phyloP scores from a whole-genome alignment of 208 protist species.

The Tritrichomonas musculus region DNA sequence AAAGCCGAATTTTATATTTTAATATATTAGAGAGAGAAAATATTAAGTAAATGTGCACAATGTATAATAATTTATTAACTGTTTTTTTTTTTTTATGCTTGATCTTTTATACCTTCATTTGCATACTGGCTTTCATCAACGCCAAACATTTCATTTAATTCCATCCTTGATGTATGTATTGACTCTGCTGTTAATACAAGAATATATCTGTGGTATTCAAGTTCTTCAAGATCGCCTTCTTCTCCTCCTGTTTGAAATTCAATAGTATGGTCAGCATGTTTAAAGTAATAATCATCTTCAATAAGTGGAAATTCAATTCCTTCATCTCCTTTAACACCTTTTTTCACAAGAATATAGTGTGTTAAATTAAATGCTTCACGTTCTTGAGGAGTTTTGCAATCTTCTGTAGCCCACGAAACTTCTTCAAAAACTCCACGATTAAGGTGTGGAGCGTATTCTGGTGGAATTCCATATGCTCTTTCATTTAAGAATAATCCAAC shows the following conservation, averaged over 20 bases:
- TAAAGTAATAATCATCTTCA: background rate
- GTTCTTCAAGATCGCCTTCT: background rate
- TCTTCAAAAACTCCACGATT: background rate
- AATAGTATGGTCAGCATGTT: background rate
- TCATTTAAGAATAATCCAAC: background rate
- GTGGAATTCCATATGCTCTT: background rate
- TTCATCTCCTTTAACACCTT: background rate
- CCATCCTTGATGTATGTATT: background rate
- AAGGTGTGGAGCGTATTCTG: background rate
- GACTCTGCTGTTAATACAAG: background rate
- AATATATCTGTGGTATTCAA: background rate
- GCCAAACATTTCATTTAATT: background rate
- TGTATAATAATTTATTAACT: too few species aligned
- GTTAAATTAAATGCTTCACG: background rate
- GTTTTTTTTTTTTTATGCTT: too few species aligned
- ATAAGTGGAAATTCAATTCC: background rate
- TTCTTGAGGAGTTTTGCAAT: background rate
- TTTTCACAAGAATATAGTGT: conserved; percentile 9
- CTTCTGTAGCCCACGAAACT: conserved; percentile 9
- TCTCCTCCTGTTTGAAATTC: conserved; percentile 12
- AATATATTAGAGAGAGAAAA: too few species aligned
- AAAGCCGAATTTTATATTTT: too few species aligned
- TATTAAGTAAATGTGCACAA: too few species aligned
- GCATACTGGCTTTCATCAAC: background rate
- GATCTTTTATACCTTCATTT: background rate